Base-by-base conservation (phyloP, 768 basidiomycete species). In the Imleria badia region DNA sequence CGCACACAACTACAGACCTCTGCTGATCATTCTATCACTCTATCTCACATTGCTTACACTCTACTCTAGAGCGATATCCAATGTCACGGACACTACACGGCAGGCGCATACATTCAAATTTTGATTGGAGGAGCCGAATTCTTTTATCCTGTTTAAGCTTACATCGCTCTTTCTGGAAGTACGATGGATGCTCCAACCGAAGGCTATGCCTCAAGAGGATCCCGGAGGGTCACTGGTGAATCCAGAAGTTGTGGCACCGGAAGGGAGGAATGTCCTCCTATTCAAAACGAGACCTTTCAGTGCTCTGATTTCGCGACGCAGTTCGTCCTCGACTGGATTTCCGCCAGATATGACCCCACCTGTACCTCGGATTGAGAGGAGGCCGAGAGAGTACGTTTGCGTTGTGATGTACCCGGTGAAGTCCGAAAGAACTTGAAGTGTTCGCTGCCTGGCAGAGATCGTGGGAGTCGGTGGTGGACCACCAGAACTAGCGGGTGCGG, bases 201-300 rank as follows among this genome's bases (percentile, higher is more conserved):
- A 50, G 39, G 17, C 40, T n/a, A 58, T 34, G 9, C 34, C 2
- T 48, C 36, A 54, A 26, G 48, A 53, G 1, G 57, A n/a, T 38
- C 26, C 42, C 26, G 38, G 35, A 40, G 55, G 31, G 9, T 57
- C 60, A 26, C 41, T 45, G 3, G 48, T 22, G n/a, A 46, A 34
- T 35, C 61, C 60, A 33, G 48, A 48, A 48, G 34, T 40, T 38
- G 56, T 48, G 1, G 40, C 15, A 3, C 23, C 36, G 5, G 42
- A 41, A 26, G 62, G 56, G 11, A 60, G 44, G 48, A 63, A 66
- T 14, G 75, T 77, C 59, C 63, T 83, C 84, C 90, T 75, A 66
- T 89, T 92, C 41, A 92, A 73, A 44, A 88, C 87, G 20, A 91
- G 77, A 10, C 89, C 89, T 63, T 91, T 92, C 62, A 92, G 70